These are phyloP conservation scores for Picochlorum sp. DNA, from an alignment of 139 green algal species.

Conservation along the genomic window DNA sequence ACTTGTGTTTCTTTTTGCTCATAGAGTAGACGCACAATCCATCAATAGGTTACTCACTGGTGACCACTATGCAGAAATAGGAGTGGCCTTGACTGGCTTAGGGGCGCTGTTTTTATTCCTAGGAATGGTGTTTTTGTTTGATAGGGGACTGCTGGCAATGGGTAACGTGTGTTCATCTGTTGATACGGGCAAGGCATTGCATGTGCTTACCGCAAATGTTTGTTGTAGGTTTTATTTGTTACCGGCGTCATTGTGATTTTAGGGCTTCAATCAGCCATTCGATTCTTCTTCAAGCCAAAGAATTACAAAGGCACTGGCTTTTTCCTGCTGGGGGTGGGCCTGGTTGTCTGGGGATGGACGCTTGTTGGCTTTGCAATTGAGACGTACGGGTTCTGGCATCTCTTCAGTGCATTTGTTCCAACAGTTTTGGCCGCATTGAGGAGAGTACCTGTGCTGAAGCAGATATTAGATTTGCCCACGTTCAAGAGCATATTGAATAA, in stretches of 20 bases:
- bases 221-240: conserved; percentile 81
- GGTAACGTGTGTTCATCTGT: conserved; percentile 72
- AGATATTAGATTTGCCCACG: conserved; percentile 65
- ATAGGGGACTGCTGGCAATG: conserved; percentile 91
- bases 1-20: no score
- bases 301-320: conserved; percentile 79
- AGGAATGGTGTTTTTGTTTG: conserved; percentile 94
- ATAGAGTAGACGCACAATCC: no score
- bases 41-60: not conserved
- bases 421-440: conserved; percentile 81
- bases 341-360: conserved; percentile 84
- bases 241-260: conserved; percentile 85
- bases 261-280: conserved; percentile 62
- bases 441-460: conserved; percentile 59
- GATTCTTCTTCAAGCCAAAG: conserved; percentile 82
- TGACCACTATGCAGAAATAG: conserved; percentile 76
- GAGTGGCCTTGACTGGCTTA: conserved; percentile 88
- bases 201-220: not conserved
- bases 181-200: not conserved
- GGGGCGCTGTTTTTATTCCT: conserved; percentile 88
- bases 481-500: conserved; percentile 64
- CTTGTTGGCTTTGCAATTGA: conserved; percentile 76
- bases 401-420: conserved; percentile 94
- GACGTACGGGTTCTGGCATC: conserved; percentile 84
- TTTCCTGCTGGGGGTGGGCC: conserved; percentile 69